Evolutionary conservation across 2,329 filamentous ascomycete genomes (phyloP).

Genomic region (Penicillium sp.): DNA sequence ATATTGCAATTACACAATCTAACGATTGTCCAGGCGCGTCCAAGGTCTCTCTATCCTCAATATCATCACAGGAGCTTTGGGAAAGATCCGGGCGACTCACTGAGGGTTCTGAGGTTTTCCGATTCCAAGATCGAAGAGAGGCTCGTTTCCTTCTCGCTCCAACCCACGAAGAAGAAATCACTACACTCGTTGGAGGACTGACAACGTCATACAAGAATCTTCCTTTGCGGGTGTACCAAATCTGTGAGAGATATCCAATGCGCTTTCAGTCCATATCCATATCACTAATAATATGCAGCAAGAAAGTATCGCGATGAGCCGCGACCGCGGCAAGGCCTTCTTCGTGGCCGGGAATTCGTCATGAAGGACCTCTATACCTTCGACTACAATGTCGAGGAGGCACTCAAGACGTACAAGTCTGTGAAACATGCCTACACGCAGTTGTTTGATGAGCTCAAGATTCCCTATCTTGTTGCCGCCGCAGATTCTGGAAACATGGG

Average conservation of each 20-base stretch:
- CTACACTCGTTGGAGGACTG: constrained; percentile 65
- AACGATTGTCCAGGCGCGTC: constrained; percentile 15
- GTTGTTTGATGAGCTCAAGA: constrained; percentile 74
- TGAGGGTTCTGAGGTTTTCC: constrained; percentile 73
- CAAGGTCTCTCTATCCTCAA: constrained; percentile 20
- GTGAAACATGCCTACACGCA: constrained; percentile 68
- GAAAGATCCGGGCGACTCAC: constrained; percentile 73
- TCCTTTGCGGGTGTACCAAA: constrained; percentile 84
- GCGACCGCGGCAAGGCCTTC: constrained; percentile 77
- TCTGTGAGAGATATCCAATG: constrained; percentile 53
- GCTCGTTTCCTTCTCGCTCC: constrained; percentile 72
- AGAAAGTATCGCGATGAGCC: constrained; percentile 93
- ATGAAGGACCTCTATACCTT: constrained; percentile 99
- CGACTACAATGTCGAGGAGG: constrained; percentile 62
- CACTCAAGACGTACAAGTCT: constrained; percentile 70
- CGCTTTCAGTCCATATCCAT: background rate
- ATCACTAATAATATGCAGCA: constrained; percentile 44
- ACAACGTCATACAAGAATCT: constrained; percentile 80
- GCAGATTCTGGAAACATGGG: constrained; percentile 97
- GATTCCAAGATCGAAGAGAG: constrained; percentile 72
- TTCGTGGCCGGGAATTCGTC: constrained; percentile 83
- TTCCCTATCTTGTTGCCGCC: constrained; percentile 78
- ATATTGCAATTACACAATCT: background rate
- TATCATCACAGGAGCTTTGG: constrained; percentile 78
- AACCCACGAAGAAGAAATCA: constrained; percentile 97